phyloP scores from a whole-genome alignment of 306 rosid genomes.

The Cotoneaster glaucophyllus region DNA sequence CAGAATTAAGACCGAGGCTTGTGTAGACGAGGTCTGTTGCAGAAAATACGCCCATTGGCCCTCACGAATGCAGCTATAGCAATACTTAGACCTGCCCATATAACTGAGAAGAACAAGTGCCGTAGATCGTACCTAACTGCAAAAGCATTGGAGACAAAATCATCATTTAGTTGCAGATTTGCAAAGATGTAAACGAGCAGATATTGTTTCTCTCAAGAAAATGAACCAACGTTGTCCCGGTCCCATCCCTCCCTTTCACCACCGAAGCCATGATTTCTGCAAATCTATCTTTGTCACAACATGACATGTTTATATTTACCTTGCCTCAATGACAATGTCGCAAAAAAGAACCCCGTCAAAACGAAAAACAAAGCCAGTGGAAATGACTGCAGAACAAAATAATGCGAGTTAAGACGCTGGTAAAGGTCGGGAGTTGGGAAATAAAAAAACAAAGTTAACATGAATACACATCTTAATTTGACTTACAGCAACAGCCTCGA shows the following conservation, averaged over 20 bases:
- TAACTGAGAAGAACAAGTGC: conserved; percentile 70
- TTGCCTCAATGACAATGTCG: conserved; percentile 78
- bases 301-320: conserved; percentile 38
- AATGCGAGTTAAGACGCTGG: conserved; percentile 3
- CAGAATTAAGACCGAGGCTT: conserved; percentile 45
- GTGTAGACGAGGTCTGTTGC: conserved; percentile 88
- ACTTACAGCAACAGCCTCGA: conserved; percentile 95
- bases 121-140: conserved; percentile 72
- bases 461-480: conserved; percentile 12
- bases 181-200: neutral
- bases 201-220: neutral
- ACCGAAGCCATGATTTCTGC: neutral
- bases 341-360: conserved; percentile 68
- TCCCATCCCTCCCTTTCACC: neutral
- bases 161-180: neutral
- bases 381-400: conserved; percentile 60
- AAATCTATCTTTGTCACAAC: neutral
- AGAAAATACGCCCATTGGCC: conserved; percentile 86
- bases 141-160: conserved; percentile 6
- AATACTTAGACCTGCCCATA: conserved; percentile 81
- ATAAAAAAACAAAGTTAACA: neutral
- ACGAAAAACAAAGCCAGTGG: conserved; percentile 75
- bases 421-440: neutral
- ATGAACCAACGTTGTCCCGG: neutral
- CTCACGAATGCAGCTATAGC: conserved; percentile 77